phyloP scores from a whole-genome alignment of 176 grass and related monocot genomes.

The Sorghum bicolor region Sorghum_bicolor_NCBIv3 NC_012870.2:5979001-5979500 shows the following conservation, averaged over 20 bases:
- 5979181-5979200: slow-evolving; percentile 80
- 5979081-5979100: slow-evolving; percentile 92
- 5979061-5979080: slow-evolving; percentile 78
- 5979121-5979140: slow-evolving; percentile 72
- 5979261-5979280: slow-evolving; percentile 94
- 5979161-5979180: slow-evolving; percentile 99
- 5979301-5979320: slow-evolving; percentile 69
- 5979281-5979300: slow-evolving; percentile 99
- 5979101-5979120: slow-evolving; percentile 83
- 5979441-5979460: slow-evolving; percentile 99
- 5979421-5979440: slow-evolving; percentile 91
- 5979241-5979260: slow-evolving; percentile 89
- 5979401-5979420: slow-evolving; percentile 63
- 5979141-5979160: slow-evolving; percentile 98
- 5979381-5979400: slow-evolving; percentile 75
- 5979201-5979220: slow-evolving; percentile 95
- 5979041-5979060: slow-evolving; percentile 79
- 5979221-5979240: slow-evolving; percentile 90
- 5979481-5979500: slow-evolving; percentile 83
- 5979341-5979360: slow-evolving; percentile 92
- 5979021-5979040: slow-evolving; percentile 84
- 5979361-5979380: slow-evolving; percentile 91
- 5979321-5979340: slow-evolving; percentile 72
- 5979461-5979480: slow-evolving; percentile 81
- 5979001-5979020: slow-evolving; percentile 73